A percentile compares a stretch with the other conserved stretches of the same genome.
These are phyloP conservation scores for Phalaenopsis hybrid DNA, from an alignment of 116 monocot species.

Conservation along the genomic window DNA sequence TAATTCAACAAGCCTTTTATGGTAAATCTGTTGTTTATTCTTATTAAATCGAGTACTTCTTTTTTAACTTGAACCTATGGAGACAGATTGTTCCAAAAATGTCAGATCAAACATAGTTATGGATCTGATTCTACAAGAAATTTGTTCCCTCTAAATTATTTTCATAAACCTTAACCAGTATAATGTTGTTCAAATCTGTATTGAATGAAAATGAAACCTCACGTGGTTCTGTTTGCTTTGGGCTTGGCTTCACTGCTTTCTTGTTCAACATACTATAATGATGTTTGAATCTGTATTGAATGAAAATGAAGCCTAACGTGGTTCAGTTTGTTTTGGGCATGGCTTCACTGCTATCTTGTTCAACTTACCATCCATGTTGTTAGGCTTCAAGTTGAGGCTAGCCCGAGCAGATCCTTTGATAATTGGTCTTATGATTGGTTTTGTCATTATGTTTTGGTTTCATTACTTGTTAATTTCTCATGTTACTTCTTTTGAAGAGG, in stretches of 20 bases:
- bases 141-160: not conserved
- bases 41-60: not conserved
- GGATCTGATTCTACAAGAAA: not conserved
- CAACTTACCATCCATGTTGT: not conserved
- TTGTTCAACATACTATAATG: not conserved
- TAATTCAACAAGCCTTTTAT: too few relatives aligned
- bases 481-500: not conserved
- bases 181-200: not conserved
- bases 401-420: not conserved
- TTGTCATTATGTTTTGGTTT: too few relatives aligned
- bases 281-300: not conserved
- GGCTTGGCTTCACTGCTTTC: not conserved
- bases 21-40: not conserved
- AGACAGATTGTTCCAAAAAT: not conserved
- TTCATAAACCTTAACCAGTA: not conserved
- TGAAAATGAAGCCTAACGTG: not conserved
- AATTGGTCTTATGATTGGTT: not conserved
- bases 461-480: not conserved
- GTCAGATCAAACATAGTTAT: slow-evolving; percentile 1
- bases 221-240: not conserved
- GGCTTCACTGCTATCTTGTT: not conserved
- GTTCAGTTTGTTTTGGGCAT: slow-evolving; percentile 5
- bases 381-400: not conserved
- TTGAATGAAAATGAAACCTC: not conserved
- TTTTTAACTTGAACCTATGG: not conserved